Base-by-base conservation (phyloP, 2,329 filamentous ascomycete genomes). In the Dactylellina haptotyla region DNA sequence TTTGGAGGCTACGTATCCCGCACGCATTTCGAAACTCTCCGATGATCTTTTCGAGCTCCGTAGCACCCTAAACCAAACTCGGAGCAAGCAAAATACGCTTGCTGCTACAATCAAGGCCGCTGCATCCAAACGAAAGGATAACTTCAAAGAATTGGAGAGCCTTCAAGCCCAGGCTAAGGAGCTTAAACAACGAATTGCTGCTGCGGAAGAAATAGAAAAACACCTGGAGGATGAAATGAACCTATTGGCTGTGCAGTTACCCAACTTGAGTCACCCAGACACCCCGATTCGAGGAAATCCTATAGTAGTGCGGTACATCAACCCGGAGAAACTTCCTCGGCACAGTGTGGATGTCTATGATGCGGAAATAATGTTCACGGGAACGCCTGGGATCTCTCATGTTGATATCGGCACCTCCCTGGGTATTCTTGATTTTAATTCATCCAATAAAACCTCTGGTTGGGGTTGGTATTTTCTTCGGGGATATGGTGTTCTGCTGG, bases 391-490 rank as follows among this genome's bases (percentile, higher is more conserved):
- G 70, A 77, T 80, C 79, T 94, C 91, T 0, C 93, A 97, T 80
- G 90, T 95, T 5, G 87, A 94, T 76, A 94, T 99, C 77, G 95
- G 95, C 30, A 85, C 88, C 3, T 87, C 93, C 79, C 86, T 99
- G n/a, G 89, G 89, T 32, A 85, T 99, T n/a, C 84, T 99, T 57
- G 94, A 99, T 82, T 97, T 99, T 79, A 84, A 90, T 3, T 89
- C 86, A 70, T 92, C 93, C 3, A 89, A 89, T 1, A 88, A 87
- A n/a, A 89, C 92, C 1, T 91, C 90, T 2, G 95, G 95, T 37
- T 99, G 94, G 94, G 95, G 95, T 0, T 99, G 93, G 92, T 99
- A 99, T 83, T 98, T 93, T 81, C 87, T 99, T 9, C 84, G 92
- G n/a, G 92, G 94, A 79, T 93, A 96, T 79, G 95, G 89, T 6